A percentile compares a stretch with the other conserved stretches of the same genome.
Conservation (phyloP, 1,139 yeast genomes). For the Taiozyma sp. region DNA sequence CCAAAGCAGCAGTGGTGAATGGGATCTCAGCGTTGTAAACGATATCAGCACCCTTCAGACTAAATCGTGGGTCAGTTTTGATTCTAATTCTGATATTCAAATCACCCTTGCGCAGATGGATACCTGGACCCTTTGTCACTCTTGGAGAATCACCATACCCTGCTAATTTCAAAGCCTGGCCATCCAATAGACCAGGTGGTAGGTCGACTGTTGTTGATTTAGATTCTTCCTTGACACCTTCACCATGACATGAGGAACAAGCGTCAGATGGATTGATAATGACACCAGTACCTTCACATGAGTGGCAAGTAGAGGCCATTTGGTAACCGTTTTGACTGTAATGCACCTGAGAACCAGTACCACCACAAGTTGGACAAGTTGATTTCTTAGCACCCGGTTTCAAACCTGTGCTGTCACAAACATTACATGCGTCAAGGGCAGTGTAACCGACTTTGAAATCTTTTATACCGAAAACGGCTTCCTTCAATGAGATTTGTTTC, state of each 20-base stretch:
- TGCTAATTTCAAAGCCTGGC: slow-evolving; percentile 75
- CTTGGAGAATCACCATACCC: slow-evolving; percentile 92
- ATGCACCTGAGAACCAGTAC: slow-evolving; percentile 88
- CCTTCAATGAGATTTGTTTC: slow-evolving; percentile 73
- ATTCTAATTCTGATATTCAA: slow-evolving; percentile 77
- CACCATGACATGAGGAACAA: slow-evolving; percentile 81
- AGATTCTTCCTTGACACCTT: slow-evolving; percentile 69
- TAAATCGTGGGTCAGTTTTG: slow-evolving; percentile 63
- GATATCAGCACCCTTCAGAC: slow-evolving; percentile 60
- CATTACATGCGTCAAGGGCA: slow-evolving; percentile 69
- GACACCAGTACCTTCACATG: slow-evolving; percentile 89
- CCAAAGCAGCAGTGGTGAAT: slow-evolving; percentile 94
- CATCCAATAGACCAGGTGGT: slow-evolving; percentile 87
- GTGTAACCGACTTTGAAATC: slow-evolving; percentile 62
- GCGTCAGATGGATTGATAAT: slow-evolving; percentile 60
- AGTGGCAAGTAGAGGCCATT: slow-evolving; percentile 88
- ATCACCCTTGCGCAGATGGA: slow-evolving; percentile 75
- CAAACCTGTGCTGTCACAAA: slow-evolving; percentile 84
- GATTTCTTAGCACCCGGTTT: slow-evolving; percentile 69
- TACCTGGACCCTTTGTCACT: slow-evolving; percentile 56
- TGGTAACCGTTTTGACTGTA: slow-evolving; percentile 90
- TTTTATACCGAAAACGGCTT: slow-evolving; percentile 75
- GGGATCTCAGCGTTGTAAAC: slow-evolving; percentile 63
- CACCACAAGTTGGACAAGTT: slow-evolving; percentile 86
- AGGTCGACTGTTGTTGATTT: slow-evolving; percentile 73